Percentiles rank a stretch among this genome's conserved stretches.
Evolutionary conservation across 805 yeast species (phyloP).

Genomic region (Sugiyamaella americana): DNA sequence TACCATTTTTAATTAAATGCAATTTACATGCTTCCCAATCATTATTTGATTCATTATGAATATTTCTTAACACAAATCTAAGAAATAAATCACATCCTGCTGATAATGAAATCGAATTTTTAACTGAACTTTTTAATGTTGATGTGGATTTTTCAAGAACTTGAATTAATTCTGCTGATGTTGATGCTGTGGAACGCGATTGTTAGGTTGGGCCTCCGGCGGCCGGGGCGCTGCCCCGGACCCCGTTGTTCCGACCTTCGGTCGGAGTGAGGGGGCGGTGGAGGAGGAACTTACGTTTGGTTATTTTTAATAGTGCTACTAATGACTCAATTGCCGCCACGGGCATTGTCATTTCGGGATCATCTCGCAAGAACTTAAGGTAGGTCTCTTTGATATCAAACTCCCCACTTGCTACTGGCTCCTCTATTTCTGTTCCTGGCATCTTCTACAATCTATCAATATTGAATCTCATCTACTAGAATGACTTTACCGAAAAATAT

Average conservation of each 20-base stretch:
- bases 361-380: slow-evolving; percentile 73
- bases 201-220: too few relatives aligned
- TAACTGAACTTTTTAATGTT: slow-evolving; percentile 67
- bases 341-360: slow-evolving; percentile 98
- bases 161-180: slow-evolving; percentile 87
- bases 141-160: slow-evolving; percentile 71
- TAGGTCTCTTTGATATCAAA: slow-evolving; percentile 84
- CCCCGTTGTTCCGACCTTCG: too few relatives aligned
- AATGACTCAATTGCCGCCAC: slow-evolving; percentile 96
- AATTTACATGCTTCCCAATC: slow-evolving; percentile 93
- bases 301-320: slow-evolving; percentile 71
- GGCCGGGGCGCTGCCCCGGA: too few relatives aligned
- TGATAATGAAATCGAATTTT: slow-evolving; percentile 85
- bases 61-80: slow-evolving; percentile 87
- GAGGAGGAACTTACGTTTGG: slow-evolving; percentile 46
- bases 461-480: too few relatives aligned
- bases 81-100: slow-evolving; percentile 98
- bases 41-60: slow-evolving; percentile 52
- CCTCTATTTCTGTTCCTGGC: not conserved
- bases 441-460: too few relatives aligned
- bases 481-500: too few relatives aligned
- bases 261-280: too few relatives aligned
- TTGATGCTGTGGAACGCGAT: slow-evolving; percentile 49
- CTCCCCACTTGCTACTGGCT: not conserved
- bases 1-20: slow-evolving; percentile 89